Base-by-base conservation (phyloP, 495 filamentous ascomycete genomes). In the Sabuloglossum arenarium region DNA sequence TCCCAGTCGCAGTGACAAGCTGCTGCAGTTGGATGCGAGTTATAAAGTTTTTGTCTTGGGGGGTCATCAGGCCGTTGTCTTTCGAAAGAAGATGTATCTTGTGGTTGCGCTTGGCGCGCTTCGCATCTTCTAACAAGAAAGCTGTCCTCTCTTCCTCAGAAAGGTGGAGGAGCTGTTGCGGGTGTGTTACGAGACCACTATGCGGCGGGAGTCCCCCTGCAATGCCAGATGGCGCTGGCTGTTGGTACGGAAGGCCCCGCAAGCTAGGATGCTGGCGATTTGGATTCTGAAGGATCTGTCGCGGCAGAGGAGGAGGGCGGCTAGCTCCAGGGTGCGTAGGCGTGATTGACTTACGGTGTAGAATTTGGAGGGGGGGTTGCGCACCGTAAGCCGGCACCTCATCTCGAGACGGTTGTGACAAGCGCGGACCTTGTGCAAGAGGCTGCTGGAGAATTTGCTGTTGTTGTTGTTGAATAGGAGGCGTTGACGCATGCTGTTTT, bases 31-130 rank as follows among this genome's bases (percentile, higher is more conserved):
- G 91, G 54, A 99, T 97, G 14, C 93, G 80, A 10, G 93, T 96
- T 57, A 99, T 91, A 65, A 96, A 99, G 63, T 96, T 99, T 74
- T 99, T 99, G 68, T 99, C 91, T 64, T 94, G 88, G 1, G 93
- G 93, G 21, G 93, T 97, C 91, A 99, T 99, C 56, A 99, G 66
- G 27, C 91, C 93, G 64, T 99, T 97, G 62, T 93, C 89, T 62
- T 82, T 85, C 8, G 93, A 94, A 25, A 99, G 71, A 25, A 91
- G 76, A 62, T 85, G 87, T 55, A 99, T 99, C 71, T 99, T 99
- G 72, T 97, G 90, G 64, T 97, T 97, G 30, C 91, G 80, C 70
- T 99, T 99, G 2, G 93, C 86, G 49, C 93, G 79, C 68, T 88
- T 94, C 10, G 90, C 88, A 65, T 97, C 91, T 61, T 94, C 91